A percentile compares a stretch with the other conserved stretches of the same genome.
Conservation (phyloP, 139 green algal genomes). For the Chlamydomonas applanata region DNA sequence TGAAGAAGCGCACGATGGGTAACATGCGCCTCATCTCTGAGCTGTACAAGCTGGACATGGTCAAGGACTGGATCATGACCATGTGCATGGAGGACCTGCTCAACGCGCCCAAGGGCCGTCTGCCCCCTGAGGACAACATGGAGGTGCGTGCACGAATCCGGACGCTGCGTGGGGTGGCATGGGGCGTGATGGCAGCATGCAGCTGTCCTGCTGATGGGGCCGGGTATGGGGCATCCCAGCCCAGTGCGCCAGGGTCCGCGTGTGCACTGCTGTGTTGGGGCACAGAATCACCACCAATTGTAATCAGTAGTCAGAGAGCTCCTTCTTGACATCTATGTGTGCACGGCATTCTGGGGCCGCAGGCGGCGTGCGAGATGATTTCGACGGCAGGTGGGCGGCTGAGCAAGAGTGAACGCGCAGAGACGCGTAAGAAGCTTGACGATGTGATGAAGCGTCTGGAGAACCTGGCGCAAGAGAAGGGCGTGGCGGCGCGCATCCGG, state of each 20-base stretch:
- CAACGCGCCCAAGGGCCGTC: slow-evolving; percentile 34
- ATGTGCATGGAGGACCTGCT: slow-evolving; percentile 86
- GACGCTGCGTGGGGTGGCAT: not conserved
- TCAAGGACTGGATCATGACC: slow-evolving; percentile 88
- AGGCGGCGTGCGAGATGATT: slow-evolving; percentile 89
- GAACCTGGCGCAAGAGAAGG: slow-evolving; percentile 24
- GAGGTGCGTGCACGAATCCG: slow-evolving; percentile 57
- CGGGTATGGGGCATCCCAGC: too few species aligned
- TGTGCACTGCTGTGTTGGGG: too few species aligned
- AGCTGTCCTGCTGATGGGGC: too few species aligned
- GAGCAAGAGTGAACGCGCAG: slow-evolving; percentile 29
- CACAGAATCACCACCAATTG: too few species aligned
- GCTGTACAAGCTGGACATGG: slow-evolving; percentile 81
- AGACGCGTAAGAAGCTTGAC: slow-evolving; percentile 55
- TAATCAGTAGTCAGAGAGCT: too few species aligned
- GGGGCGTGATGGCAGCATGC: not conserved
- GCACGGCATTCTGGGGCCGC: too few species aligned
- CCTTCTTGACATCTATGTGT: too few species aligned
- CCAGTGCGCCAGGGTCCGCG: too few species aligned
- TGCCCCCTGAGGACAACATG: slow-evolving; percentile 84
- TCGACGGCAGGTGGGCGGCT: slow-evolving; percentile 58
- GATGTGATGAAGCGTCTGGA: slow-evolving; percentile 28
- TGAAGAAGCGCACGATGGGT: slow-evolving; percentile 88
- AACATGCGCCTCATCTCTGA: slow-evolving; percentile 97
- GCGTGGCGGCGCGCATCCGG: slow-evolving; percentile 29